These are phyloP conservation scores for Ogataea paraovalis DNA, from an alignment of 805 yeast genomes.

Conservation along the genomic window DNA sequence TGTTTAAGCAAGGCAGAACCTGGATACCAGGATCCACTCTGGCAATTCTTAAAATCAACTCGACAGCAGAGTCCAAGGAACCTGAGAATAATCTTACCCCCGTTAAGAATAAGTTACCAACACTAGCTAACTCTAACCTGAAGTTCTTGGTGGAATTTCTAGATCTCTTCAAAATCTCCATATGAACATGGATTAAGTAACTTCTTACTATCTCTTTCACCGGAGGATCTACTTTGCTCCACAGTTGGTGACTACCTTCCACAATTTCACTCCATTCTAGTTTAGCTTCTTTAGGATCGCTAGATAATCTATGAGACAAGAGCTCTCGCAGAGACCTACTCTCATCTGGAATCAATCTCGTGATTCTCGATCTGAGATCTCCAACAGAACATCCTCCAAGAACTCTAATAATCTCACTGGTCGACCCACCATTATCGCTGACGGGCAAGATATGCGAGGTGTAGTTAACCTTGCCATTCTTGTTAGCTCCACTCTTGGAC, in stretches of 20 bases:
- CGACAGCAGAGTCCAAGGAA: conserved; percentile 79
- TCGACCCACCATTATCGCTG: conserved; percentile 92
- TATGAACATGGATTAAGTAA: conserved; percentile 73
- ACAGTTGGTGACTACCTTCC: conserved; percentile 69
- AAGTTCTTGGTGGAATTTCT: conserved; percentile 56
- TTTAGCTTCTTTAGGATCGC: conserved; percentile 49
- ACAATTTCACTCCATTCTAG: conserved; percentile 73
- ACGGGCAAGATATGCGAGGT: conserved; percentile 75
- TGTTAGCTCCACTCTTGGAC: conserved; percentile 1
- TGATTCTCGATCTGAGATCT: conserved; percentile 78
- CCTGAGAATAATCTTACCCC: conserved; percentile 82
- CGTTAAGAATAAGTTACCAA: conserved; percentile 80
- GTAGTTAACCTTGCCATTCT: neutral
- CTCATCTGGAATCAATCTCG: conserved; percentile 61
- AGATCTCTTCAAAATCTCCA: conserved; percentile 67
- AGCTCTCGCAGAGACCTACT: conserved; percentile 34
- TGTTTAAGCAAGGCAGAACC: conserved; percentile 78
- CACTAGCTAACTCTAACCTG: conserved; percentile 70
- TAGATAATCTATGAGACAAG: conserved; percentile 48
- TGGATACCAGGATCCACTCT: conserved; percentile 48
- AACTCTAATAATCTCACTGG: conserved; percentile 80
- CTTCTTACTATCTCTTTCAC: conserved; percentile 70
- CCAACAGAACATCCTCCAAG: conserved; percentile 96
- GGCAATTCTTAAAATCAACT: conserved; percentile 62
- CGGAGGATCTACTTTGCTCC: conserved; percentile 58